Evolutionary conservation across 129 eudicot genomes (phyloP).

Genomic region (Flaveria bidentis): DNA sequence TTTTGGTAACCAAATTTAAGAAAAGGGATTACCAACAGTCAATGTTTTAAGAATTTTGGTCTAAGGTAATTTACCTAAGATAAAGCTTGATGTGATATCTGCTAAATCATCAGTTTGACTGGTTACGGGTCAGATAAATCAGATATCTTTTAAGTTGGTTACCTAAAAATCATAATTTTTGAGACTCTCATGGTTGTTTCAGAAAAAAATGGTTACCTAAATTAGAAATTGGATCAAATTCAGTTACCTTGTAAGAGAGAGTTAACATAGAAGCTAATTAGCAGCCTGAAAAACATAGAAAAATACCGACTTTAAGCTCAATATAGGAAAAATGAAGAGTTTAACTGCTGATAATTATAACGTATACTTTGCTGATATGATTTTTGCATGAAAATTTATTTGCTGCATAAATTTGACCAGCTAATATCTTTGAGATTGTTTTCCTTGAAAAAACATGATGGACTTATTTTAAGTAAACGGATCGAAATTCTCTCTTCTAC

Average conservation of each 20-base stretch:
- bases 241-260: not conserved
- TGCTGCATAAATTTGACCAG: too few species aligned
- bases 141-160: not conserved
- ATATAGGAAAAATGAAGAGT: not conserved
- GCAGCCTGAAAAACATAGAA: not conserved
- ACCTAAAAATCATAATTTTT: not conserved
- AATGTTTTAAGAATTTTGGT: not conserved
- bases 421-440: too few species aligned
- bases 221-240: not conserved
- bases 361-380: too few species aligned
- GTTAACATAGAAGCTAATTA: not conserved
- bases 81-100: not conserved
- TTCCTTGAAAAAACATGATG: not conserved
- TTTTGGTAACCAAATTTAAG: constrained; percentile 5
- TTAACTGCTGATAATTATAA: too few species aligned
- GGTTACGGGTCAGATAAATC: not conserved
- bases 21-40: not conserved
- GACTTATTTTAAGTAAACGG: not conserved
- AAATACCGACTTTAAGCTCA: not conserved
- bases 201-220: not conserved
- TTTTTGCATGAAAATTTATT: too few species aligned
- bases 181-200: not conserved
- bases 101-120: not conserved
- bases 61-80: not conserved
- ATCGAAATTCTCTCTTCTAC: not conserved